phyloP scores from a whole-genome alignment of 257 asterid species.

The Solanum bulbocastanum region DNA sequence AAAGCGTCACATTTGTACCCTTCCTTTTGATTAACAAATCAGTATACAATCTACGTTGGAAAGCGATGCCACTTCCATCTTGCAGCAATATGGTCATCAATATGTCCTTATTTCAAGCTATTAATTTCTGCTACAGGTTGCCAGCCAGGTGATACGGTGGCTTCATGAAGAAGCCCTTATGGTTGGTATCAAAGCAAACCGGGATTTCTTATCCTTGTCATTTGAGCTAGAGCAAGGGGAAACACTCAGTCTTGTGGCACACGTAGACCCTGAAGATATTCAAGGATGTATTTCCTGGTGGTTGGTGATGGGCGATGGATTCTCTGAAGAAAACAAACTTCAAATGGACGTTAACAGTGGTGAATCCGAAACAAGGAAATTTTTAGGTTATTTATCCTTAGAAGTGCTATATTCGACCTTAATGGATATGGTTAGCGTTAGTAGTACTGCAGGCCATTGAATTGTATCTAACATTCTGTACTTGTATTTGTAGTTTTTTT shows the following conservation, averaged over 20 bases:
- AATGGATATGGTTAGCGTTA: conserved; percentile 66
- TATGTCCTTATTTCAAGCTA: not conserved
- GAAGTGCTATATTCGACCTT: conserved; percentile 57
- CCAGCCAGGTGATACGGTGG: conserved; percentile 86
- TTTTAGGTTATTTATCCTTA: conserved; percentile 66
- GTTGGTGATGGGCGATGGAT: conserved; percentile 59
- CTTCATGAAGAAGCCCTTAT: conserved; percentile 76
- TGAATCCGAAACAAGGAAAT: conserved; percentile 60
- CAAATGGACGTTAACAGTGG: conserved; percentile 25
- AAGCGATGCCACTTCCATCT: not conserved
- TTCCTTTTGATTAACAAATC: not conserved
- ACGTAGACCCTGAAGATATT: conserved; percentile 69
- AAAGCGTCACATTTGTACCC: not conserved
- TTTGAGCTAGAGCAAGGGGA: conserved; percentile 89
- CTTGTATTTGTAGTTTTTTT: not conserved
- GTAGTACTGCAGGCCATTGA: conserved; percentile 40
- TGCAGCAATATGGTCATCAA: not conserved
- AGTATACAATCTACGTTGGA: not conserved
- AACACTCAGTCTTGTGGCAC: conserved; percentile 59
- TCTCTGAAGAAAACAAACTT: conserved; percentile 42
- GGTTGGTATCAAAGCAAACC: conserved; percentile 65
- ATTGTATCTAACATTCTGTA: not conserved
- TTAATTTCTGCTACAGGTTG: conserved; percentile 35
- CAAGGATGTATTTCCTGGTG: conserved; percentile 97
- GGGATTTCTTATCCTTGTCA: conserved; percentile 74